These are phyloP conservation scores for Danielozyma ontarioensis DNA, from an alignment of 805 yeast species.

Conservation along the genomic window DNA sequence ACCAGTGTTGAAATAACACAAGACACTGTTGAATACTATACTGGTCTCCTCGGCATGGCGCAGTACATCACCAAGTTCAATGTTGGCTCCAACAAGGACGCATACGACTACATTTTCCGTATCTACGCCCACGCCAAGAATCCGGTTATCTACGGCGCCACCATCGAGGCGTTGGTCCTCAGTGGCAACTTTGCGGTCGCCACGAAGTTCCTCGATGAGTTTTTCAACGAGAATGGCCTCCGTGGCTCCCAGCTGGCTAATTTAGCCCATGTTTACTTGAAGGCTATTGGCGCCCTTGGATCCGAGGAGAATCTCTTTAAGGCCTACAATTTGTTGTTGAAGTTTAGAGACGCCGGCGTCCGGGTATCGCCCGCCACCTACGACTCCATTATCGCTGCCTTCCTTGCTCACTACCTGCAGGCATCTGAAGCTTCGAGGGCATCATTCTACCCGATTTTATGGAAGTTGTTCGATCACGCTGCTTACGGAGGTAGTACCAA, in stretches of 20 bases:
- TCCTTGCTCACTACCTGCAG: not conserved
- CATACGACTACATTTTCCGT: conserved; percentile 22
- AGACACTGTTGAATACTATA: conserved; percentile 23
- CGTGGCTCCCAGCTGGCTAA: conserved; percentile 2
- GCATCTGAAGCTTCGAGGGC: not conserved
- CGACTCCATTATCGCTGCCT: not conserved
- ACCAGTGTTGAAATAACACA: not conserved
- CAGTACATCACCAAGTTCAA: conserved; percentile 14
- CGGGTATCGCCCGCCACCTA: not conserved
- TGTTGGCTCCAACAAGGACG: conserved; percentile 10
- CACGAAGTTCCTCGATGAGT: conserved; percentile 51
- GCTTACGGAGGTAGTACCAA: not conserved
- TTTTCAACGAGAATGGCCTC: conserved; percentile 31
- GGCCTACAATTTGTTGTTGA: conserved; percentile 7
- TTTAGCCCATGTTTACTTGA: conserved; percentile 7
- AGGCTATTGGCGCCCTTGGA: conserved; percentile 4
- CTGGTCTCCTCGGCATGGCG: conserved; percentile 28
- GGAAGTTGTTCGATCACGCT: not conserved
- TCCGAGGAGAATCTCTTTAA: conserved; percentile 3
- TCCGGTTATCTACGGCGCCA: conserved; percentile 40
- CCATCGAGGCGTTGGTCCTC: conserved; percentile 48
- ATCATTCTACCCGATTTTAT: not conserved
- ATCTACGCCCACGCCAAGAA: conserved; percentile 33
- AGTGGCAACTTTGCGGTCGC: conserved; percentile 48
- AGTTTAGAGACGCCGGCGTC: conserved; percentile 2